phyloP scores from a whole-genome alignment of 148 eudicot species.

The Rhododendron simsii region DNA sequence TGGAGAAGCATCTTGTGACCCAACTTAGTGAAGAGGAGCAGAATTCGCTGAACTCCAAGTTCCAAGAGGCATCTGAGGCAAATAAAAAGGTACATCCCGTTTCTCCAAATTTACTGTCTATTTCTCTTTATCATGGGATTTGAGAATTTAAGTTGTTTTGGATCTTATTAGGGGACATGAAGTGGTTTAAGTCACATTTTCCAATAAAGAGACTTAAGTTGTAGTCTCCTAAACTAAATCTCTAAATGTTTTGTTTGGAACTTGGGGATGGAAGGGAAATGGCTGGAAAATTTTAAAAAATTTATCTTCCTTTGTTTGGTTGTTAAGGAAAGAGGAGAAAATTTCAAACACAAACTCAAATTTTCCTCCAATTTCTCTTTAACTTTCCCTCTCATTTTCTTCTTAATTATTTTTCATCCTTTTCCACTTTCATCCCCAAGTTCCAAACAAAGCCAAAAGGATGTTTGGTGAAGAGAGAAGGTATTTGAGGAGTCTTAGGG shows the following conservation, averaged over 20 bases:
- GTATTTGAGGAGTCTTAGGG: not conserved
- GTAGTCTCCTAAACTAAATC: not conserved
- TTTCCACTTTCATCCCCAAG: no score
- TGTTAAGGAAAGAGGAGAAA: no score
- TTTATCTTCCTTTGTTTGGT: no score
- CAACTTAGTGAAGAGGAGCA: conserved; percentile 96
- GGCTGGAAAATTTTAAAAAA: no score
- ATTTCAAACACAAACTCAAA: no score
- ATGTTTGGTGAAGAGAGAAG: not conserved
- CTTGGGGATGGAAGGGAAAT: no score
- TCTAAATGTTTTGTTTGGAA: not conserved
- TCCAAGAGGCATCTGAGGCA: conserved; percentile 87
- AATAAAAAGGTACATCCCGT: conserved; percentile 46
- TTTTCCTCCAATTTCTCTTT: no score
- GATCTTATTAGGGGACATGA: not conserved
- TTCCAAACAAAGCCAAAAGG: not conserved
- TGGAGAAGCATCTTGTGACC: conserved; percentile 85
- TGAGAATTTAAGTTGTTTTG: not conserved
- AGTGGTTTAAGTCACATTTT: not conserved
- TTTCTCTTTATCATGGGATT: not conserved
- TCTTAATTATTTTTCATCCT: no score
- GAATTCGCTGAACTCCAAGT: conserved; percentile 71
- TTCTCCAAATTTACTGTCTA: not conserved
- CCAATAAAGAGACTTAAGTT: not conserved
- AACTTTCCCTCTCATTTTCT: no score